Evolutionary conservation across 768 basidiomycete genomes (phyloP).

Genomic region (Hemileccinum rubropunctum): DNA sequence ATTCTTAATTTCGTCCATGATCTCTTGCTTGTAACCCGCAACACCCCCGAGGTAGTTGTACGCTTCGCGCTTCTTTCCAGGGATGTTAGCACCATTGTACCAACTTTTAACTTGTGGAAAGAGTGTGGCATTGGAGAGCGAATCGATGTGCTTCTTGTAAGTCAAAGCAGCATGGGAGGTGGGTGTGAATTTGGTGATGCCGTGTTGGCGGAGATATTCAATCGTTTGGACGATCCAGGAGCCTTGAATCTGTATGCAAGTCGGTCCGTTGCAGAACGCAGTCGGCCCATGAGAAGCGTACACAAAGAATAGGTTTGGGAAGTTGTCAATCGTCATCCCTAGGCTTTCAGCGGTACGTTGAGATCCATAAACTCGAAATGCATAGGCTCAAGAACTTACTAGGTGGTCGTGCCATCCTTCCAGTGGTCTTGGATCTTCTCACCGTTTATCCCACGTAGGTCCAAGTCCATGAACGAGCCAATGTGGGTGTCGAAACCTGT

Average conservation of each 20-base stretch:
- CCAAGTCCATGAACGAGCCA: constrained; percentile 6
- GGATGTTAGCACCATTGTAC: constrained; percentile 1
- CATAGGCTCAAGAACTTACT: constrained; percentile 1
- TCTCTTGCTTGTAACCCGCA: constrained; percentile 4
- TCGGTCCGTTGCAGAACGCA: constrained; percentile 6
- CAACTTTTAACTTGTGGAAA: constrained; percentile 4
- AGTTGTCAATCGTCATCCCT: constrained; percentile 2
- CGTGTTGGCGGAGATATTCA: constrained; percentile 2
- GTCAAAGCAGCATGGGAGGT: constrained; percentile 6
- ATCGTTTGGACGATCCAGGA: constrained; percentile 14
- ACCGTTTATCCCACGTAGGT: constrained; percentile 7
- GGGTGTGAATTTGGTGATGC: constrained; percentile 4
- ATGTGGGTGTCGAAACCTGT: constrained; percentile 3
- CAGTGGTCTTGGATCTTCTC: constrained; percentile 13
- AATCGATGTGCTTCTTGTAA: constrained; percentile 9
- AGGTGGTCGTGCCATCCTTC: constrained; percentile 12
- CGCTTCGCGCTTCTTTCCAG: not conserved
- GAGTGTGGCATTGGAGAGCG: constrained; percentile 2
- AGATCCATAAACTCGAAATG: too few relatives aligned
- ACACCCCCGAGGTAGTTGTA: not conserved
- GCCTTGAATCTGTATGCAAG: constrained; percentile 6
- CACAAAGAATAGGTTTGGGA: constrained; percentile 16
- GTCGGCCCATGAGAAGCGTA: constrained; percentile 15
- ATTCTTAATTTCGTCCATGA: constrained; percentile 4
- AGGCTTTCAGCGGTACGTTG: not conserved